A percentile compares a stretch with the other conserved stretches of the same genome.
These are phyloP conservation scores for Scortechinia acanthostroma DNA, from an alignment of 2,329 filamentous ascomycete genomes.

Conservation along the genomic window DNA sequence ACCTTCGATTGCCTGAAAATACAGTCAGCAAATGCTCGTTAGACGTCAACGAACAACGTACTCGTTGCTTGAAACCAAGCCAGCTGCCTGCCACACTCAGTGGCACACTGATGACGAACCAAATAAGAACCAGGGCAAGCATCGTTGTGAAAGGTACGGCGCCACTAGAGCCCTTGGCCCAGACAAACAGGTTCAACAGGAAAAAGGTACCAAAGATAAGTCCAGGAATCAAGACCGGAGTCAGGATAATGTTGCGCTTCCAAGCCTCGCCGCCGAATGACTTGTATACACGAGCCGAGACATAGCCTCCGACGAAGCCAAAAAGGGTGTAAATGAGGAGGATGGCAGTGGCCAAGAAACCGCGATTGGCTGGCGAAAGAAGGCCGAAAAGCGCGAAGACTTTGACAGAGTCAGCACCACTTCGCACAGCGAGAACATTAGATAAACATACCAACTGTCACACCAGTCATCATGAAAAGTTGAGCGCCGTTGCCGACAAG, in stretches of 20 bases:
- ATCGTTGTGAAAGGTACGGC: constrained; percentile 96
- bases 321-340: constrained; percentile 89
- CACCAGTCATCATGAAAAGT: constrained; percentile 93
- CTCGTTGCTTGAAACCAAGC: constrained; percentile 62
- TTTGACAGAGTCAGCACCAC: constrained; percentile 4
- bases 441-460: constrained; percentile 65
- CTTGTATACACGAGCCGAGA: constrained; percentile 87
- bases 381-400: constrained; percentile 89
- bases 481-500: constrained; percentile 90
- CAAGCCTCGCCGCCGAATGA: constrained; percentile 84
- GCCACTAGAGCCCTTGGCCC: constrained; percentile 84
- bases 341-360: constrained; percentile 86
- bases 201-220: constrained; percentile 86
- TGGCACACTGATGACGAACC: constrained; percentile 94
- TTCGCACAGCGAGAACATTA: background rate
- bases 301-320: constrained; percentile 85
- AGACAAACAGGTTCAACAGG: constrained; percentile 90
- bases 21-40: no score
- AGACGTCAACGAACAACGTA: no score
- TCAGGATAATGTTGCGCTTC: constrained; percentile 88
- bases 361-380: constrained; percentile 89
- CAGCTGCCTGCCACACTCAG: constrained; percentile 85
- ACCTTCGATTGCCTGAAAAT: constrained; percentile 53
- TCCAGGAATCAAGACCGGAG: constrained; percentile 76
- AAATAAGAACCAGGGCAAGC: constrained; percentile 86